These are phyloP conservation scores for Pulveroboletus sp. DNA, from an alignment of 768 basidiomycete genomes.

Conservation along the genomic window DNA sequence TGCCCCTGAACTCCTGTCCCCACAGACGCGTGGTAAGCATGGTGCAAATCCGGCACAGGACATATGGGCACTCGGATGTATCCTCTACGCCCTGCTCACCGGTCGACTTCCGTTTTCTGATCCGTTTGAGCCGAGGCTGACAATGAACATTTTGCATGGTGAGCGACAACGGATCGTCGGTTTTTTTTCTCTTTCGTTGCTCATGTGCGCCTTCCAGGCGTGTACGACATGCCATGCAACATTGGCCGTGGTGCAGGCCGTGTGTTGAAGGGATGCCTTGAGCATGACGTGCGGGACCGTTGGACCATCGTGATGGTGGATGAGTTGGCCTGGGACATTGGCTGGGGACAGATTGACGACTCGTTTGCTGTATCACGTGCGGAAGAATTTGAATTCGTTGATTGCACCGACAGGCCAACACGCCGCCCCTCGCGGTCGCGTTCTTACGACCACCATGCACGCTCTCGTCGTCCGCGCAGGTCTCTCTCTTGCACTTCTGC, in stretches of 20 bases:
- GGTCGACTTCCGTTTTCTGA: constrained; percentile 87
- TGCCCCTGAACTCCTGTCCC: constrained; percentile 78
- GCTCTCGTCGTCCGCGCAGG: constrained; percentile 34
- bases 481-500: constrained; percentile 50
- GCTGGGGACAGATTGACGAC: constrained; percentile 53
- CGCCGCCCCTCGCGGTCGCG: constrained; percentile 27
- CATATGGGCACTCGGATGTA: constrained; percentile 92
- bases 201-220: constrained; percentile 40
- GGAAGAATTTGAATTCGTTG: constrained; percentile 27
- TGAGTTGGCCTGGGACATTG: constrained; percentile 75
- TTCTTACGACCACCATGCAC: constrained; percentile 19
- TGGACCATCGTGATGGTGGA: constrained; percentile 84
- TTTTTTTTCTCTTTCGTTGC: constrained; percentile 3
- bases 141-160: constrained; percentile 89
- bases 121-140: constrained; percentile 84
- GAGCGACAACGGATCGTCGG: constrained; percentile 27
- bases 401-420: constrained; percentile 15
- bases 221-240: constrained; percentile 51
- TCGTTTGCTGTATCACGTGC: constrained; percentile 22
- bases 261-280: constrained; percentile 77
- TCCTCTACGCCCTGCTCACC: constrained; percentile 80
- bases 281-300: constrained; percentile 52
- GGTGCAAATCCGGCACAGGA: constrained; percentile 70
- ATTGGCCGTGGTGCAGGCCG: constrained; percentile 60
- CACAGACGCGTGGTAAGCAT: constrained; percentile 41